Evolutionary conservation across 305 asterid species (phyloP).

Genomic region (Galium porrigens): DNA sequence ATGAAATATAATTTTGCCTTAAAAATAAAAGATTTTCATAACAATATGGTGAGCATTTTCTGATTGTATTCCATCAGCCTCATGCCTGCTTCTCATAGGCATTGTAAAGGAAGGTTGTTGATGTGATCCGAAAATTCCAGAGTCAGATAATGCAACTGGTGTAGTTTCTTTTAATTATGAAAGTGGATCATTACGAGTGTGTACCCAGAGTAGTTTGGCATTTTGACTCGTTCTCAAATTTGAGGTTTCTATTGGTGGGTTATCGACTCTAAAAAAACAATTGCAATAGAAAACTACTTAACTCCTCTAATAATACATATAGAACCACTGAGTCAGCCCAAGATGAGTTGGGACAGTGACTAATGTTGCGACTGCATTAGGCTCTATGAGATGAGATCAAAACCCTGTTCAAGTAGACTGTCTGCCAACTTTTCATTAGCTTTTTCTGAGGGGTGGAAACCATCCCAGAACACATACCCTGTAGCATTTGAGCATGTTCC

Average conservation of each 20-base stretch:
- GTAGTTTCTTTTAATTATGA: background rate
- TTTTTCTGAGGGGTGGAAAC: conserved; percentile 57
- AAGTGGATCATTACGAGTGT: background rate
- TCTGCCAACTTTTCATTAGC: conserved; percentile 60
- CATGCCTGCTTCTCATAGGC: background rate
- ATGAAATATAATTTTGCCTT: background rate
- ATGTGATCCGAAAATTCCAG: background rate
- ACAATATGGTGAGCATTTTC: background rate
- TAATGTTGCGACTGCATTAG: conserved; percentile 1
- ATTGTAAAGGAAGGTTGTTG: background rate
- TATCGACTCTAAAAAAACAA: background rate
- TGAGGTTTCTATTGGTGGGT: conserved; percentile 6
- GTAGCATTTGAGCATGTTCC: conserved; percentile 81
- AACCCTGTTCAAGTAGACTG: conserved; percentile 46
- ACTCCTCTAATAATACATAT: conserved; percentile 10
- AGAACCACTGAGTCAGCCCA: background rate
- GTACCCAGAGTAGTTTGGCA: conserved; percentile 1
- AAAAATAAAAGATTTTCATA: background rate
- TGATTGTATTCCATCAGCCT: background rate
- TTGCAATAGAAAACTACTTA: conserved; percentile 5
- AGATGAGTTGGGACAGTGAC: conserved; percentile 12
- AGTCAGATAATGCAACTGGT: background rate
- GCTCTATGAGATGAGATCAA: conserved; percentile 44
- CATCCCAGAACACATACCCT: conserved; percentile 60
- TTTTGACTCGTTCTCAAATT: background rate